These are phyloP conservation scores for Ceriops decandra DNA, from an alignment of 345 rosid genomes.

Conservation along the genomic window DNA sequence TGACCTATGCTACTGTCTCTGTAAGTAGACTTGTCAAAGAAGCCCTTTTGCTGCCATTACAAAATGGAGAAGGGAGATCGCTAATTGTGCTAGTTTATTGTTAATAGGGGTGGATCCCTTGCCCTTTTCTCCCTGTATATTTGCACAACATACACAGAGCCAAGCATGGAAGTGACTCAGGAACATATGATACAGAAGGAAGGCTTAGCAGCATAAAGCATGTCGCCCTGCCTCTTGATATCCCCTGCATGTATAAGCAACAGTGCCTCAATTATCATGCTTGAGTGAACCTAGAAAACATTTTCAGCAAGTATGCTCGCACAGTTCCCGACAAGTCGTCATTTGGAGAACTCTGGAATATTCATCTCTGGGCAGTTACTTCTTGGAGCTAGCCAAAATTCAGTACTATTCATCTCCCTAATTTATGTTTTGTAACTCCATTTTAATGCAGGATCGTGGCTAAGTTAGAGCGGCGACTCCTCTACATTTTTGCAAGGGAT, in stretches of 20 bases:
- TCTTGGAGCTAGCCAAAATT: neutral
- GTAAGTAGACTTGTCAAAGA: slow-evolving; percentile 27
- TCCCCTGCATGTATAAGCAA: no score
- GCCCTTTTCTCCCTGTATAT: slow-evolving; percentile 67
- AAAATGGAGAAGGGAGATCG: neutral
- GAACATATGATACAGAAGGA: slow-evolving; percentile 71
- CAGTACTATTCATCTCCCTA: neutral
- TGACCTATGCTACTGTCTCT: slow-evolving; percentile 67
- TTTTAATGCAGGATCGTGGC: slow-evolving; percentile 38
- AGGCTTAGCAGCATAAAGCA: slow-evolving; percentile 27
- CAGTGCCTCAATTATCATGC: neutral
- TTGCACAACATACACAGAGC: slow-evolving; percentile 66
- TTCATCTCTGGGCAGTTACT: slow-evolving; percentile 61
- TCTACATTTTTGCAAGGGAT: slow-evolving; percentile 63
- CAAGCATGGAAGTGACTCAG: slow-evolving; percentile 74
- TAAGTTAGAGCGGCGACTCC: slow-evolving; percentile 58
- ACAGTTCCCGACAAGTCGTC: slow-evolving; percentile 62
- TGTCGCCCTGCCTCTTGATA: no score
- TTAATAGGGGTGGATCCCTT: slow-evolving; percentile 72
- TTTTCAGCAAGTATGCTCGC: slow-evolving; percentile 69
- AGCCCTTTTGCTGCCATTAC: neutral
- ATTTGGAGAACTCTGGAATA: slow-evolving; percentile 67
- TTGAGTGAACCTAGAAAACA: slow-evolving; percentile 50
- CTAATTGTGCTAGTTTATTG: neutral
- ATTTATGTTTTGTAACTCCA: neutral